These are phyloP conservation scores for Erysiphe pulchra DNA, from an alignment of 2,329 filamentous ascomycete species.

Conservation along the genomic window DNA sequence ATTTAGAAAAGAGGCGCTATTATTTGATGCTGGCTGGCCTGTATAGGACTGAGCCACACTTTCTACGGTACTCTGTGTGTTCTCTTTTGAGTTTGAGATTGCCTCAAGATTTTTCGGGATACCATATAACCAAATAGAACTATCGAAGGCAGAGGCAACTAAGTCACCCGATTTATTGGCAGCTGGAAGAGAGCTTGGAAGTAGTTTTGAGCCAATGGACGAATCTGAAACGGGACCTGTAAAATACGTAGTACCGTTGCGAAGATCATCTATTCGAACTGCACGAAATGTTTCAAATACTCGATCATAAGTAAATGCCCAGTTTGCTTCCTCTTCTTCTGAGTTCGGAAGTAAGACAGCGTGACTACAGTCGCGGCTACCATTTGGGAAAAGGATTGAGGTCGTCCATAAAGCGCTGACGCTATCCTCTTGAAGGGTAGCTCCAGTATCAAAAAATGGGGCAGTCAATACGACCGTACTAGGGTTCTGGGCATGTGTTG, in stretches of 20 bases:
- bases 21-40: slow-evolving; percentile 8
- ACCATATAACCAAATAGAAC: slow-evolving; percentile 56
- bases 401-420: slow-evolving; percentile 63
- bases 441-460: slow-evolving; percentile 52
- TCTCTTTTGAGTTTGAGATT: slow-evolving; percentile 18
- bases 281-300: slow-evolving; percentile 56
- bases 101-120: slow-evolving; percentile 48
- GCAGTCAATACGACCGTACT: slow-evolving; percentile 55
- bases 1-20: slow-evolving; percentile 11
- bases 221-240: slow-evolving; percentile 36
- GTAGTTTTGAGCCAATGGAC: slow-evolving; percentile 27
- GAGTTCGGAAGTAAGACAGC: slow-evolving; percentile 31
- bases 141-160: slow-evolving; percentile 47
- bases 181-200: slow-evolving; percentile 43
- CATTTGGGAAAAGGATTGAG: slow-evolving; percentile 62
- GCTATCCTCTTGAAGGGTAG: slow-evolving; percentile 36
- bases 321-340: slow-evolving; percentile 39
- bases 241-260: slow-evolving; percentile 58
- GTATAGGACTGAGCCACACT: slow-evolving; percentile 10
- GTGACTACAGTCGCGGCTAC: slow-evolving; percentile 55
- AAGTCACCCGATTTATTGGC: slow-evolving; percentile 45
- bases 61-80: slow-evolving; percentile 11
- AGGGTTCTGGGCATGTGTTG: slow-evolving; percentile 33
- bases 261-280: slow-evolving; percentile 46
- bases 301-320: slow-evolving; percentile 56